A percentile compares a stretch with the other conserved stretches of the same genome.
phyloP scores from a whole-genome alignment of 1,284 basidiomycete genomes.

The Trametes sp. region DNA sequence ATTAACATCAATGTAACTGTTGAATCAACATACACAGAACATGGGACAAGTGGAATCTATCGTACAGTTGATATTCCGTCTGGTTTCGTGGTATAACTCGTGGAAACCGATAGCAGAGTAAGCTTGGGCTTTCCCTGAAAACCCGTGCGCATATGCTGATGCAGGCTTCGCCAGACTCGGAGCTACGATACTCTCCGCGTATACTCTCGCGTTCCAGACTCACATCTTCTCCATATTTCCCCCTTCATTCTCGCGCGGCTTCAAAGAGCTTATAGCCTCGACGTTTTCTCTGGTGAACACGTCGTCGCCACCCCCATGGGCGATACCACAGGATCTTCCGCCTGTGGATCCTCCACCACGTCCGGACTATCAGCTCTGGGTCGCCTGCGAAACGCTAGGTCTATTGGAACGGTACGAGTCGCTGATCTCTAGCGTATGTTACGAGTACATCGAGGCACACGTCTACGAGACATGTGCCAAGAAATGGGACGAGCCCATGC shows the following conservation, averaged over 20 bases:
- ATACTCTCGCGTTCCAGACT: conserved; percentile 73
- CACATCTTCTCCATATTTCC: conserved; percentile 73
- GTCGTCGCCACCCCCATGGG: conserved; percentile 35
- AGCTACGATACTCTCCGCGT: conserved; percentile 62
- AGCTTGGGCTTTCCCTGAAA: conserved; percentile 28
- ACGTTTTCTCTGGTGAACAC: conserved; percentile 53
- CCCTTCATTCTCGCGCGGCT: conserved; percentile 65
- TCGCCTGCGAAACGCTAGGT: conserved; percentile 74
- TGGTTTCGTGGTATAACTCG: conserved; percentile 71
- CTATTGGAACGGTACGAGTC: conserved; percentile 87
- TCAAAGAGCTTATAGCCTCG: conserved; percentile 67
- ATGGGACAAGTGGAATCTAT: conserved; percentile 57
- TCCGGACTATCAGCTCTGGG: conserved; percentile 56
- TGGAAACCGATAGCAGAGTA: conserved; percentile 71
- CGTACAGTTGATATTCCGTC: conserved; percentile 57
- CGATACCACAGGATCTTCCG: conserved; percentile 9
- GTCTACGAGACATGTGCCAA: conserved; percentile 71
- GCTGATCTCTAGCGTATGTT: conserved; percentile 83
- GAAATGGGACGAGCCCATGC: conserved; percentile 73
- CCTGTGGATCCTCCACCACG: conserved; percentile 31
- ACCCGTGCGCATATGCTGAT: conserved; percentile 5
- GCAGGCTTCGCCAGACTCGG: conserved; percentile 58
- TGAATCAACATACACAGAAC: conserved; percentile 44
- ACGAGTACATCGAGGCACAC: conserved; percentile 82
- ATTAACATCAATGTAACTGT: background rate